A percentile compares a stretch with the other conserved stretches of the same genome.
Evolutionary conservation across 2,329 filamentous ascomycete species (phyloP).

Genomic region (Biscogniauxia marginata): DNA sequence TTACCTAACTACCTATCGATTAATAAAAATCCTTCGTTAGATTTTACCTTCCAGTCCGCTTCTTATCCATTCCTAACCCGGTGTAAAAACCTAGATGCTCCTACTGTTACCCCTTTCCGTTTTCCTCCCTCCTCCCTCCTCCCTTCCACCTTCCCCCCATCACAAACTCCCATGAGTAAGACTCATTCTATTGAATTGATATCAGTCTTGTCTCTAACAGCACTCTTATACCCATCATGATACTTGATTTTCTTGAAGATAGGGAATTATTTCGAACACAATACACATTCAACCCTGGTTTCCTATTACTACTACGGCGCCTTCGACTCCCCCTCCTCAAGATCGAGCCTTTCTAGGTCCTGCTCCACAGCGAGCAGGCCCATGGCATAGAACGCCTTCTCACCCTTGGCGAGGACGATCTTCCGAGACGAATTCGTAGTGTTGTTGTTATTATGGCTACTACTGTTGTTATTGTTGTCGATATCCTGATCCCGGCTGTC

Average conservation of each 20-base stretch:
- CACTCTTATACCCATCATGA: too few species aligned
- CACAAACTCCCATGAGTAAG: too few species aligned
- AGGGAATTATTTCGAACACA: too few species aligned
- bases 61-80: neutral
- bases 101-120: too few species aligned
- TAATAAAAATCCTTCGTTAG: neutral
- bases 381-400: constrained; percentile 71
- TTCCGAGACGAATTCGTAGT: constrained; percentile 16
- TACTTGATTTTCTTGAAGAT: too few species aligned
- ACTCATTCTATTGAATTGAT: too few species aligned
- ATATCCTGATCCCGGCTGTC: neutral
- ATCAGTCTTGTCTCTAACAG: too few species aligned
- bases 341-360: constrained; percentile 64
- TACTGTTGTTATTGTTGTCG: constrained; percentile 23
- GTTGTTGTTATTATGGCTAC: neutral
- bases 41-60: neutral
- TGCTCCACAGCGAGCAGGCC: constrained; percentile 77
- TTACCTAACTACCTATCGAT: neutral
- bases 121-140: too few species aligned
- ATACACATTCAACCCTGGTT: neutral
- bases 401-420: constrained; percentile 60
- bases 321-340: constrained; percentile 41
- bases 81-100: neutral
- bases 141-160: too few species aligned
- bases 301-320: neutral